Percentiles rank a stretch among this genome's conserved stretches.
These are phyloP conservation scores for Ophiostoma perfectum DNA, from an alignment of 2,329 filamentous ascomycete species.

Conservation along the genomic window DNA sequence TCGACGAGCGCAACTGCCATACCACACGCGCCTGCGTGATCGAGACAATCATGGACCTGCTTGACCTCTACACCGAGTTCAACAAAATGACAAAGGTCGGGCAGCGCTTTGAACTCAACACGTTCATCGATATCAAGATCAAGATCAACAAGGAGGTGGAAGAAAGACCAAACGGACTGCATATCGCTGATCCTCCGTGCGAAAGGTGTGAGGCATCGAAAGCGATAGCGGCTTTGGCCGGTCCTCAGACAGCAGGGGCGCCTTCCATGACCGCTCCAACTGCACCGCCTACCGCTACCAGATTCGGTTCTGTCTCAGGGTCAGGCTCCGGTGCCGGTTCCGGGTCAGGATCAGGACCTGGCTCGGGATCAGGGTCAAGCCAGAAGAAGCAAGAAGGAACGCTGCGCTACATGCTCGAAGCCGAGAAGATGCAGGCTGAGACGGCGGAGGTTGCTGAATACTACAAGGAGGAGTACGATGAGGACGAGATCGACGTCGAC, in stretches of 20 bases:
- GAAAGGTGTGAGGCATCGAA: background rate
- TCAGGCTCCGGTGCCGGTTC: background rate
- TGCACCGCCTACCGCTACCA: background rate
- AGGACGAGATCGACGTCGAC: slow-evolving; percentile 73
- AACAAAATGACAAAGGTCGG: slow-evolving; percentile 69
- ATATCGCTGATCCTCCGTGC: background rate
- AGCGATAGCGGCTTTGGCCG: background rate
- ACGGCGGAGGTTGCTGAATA: slow-evolving; percentile 60
- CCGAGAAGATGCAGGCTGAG: slow-evolving; percentile 67
- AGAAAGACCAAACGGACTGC: slow-evolving; percentile 22
- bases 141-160: slow-evolving; percentile 77
- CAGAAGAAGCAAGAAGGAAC: slow-evolving; percentile 60
- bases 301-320: background rate
- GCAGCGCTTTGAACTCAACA: slow-evolving; percentile 63
- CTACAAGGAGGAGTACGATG: slow-evolving; percentile 69
- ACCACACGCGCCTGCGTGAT: slow-evolving; percentile 46
- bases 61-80: slow-evolving; percentile 89
- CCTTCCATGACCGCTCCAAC: background rate
- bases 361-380: slow-evolving; percentile 31
- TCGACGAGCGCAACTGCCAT: slow-evolving; percentile 28
- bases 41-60: slow-evolving; percentile 83
- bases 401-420: slow-evolving; percentile 83
- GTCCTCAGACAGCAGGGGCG: background rate
- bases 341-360: slow-evolving; percentile 34
- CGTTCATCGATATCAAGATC: slow-evolving; percentile 82